A percentile compares a stretch with the other conserved stretches of the same genome.
These are phyloP conservation scores for Volvariella surrecta DNA, from an alignment of 1,284 basidiomycete genomes.

Conservation along the genomic window DNA sequence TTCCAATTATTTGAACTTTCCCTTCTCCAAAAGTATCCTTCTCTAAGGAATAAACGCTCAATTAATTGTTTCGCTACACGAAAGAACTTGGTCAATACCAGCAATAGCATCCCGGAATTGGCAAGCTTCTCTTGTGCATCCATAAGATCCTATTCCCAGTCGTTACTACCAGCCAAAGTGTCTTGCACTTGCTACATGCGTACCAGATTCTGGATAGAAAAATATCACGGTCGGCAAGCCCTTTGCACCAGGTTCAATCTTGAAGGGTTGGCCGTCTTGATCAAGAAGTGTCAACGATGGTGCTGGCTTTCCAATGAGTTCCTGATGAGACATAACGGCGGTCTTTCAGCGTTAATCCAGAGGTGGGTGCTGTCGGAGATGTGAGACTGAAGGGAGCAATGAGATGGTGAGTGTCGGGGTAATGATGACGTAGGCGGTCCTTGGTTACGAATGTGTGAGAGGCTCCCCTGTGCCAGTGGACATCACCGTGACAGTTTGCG, in stretches of 20 bases:
- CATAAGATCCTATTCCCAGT: conserved; percentile 45
- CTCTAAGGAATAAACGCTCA: conserved; percentile 26
- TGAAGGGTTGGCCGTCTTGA: conserved; percentile 26
- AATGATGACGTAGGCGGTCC: too few relatives aligned
- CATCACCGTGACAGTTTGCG: too few relatives aligned
- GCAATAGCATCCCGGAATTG: conserved; percentile 69
- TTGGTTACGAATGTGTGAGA: too few relatives aligned
- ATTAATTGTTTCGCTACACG: not conserved
- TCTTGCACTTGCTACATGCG: not conserved
- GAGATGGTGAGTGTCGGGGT: too few relatives aligned
- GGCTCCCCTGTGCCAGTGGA: too few relatives aligned
- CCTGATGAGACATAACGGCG: conserved; percentile 17
- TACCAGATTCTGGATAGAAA: conserved; percentile 64
- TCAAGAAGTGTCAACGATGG: conserved; percentile 34
- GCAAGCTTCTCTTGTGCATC: conserved; percentile 75
- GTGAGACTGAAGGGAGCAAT: too few relatives aligned
- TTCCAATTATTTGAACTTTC: conserved; percentile 59
- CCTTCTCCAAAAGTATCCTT: conserved; percentile 59
- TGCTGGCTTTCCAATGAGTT: conserved; percentile 30
- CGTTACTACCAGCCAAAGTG: conserved; percentile 3
- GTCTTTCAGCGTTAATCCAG: not conserved
- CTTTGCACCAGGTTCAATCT: conserved; percentile 25
- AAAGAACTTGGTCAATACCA: conserved; percentile 27
- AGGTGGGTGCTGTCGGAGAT: too few relatives aligned
- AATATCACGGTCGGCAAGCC: conserved; percentile 49